These are phyloP conservation scores for Marasmius oreades DNA, from an alignment of 1,284 basidiomycete species.

Conservation along the genomic window DNA sequence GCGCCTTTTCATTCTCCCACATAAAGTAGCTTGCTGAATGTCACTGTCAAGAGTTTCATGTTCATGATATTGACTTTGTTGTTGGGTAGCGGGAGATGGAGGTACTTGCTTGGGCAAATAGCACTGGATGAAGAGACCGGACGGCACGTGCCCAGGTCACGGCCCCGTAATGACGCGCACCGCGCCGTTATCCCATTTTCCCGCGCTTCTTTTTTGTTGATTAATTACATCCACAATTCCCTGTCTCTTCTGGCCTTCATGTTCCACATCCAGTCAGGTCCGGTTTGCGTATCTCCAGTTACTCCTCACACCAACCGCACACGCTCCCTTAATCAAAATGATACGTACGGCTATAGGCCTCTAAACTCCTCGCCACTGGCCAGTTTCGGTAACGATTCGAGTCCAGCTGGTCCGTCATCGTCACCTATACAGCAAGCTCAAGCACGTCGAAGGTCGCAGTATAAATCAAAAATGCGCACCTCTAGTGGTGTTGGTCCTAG, in stretches of 20 bases:
- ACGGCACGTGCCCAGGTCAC: too few species aligned
- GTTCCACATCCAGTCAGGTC: slow-evolving; percentile 5
- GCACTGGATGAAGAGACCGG: too few species aligned
- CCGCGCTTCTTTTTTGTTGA: background rate
- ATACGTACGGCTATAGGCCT: slow-evolving; percentile 31
- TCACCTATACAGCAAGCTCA: slow-evolving; percentile 40
- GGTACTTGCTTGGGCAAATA: too few species aligned
- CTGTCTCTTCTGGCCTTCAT: background rate
- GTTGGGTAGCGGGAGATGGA: too few species aligned
- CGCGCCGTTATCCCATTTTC: too few species aligned
- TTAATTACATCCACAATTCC: background rate
- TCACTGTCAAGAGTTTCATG: too few species aligned
- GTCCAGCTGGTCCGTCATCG: slow-evolving; percentile 30
- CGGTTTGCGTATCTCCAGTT: slow-evolving; percentile 5
- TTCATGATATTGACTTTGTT: too few species aligned
- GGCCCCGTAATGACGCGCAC: too few species aligned
- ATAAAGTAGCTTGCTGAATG: too few species aligned
- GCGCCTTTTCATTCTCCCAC: too few species aligned
- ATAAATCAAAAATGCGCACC: slow-evolving; percentile 30
- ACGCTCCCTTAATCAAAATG: slow-evolving; percentile 13
- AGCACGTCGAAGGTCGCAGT: slow-evolving; percentile 43
- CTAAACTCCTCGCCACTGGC: slow-evolving; percentile 47
- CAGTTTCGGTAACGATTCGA: slow-evolving; percentile 20
- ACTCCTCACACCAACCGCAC: slow-evolving; percentile 11
- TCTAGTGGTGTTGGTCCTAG: background rate